Evolutionary conservation across 2,329 filamentous ascomycete species (phyloP).

Genomic region (Trichoderma sp.): DNA sequence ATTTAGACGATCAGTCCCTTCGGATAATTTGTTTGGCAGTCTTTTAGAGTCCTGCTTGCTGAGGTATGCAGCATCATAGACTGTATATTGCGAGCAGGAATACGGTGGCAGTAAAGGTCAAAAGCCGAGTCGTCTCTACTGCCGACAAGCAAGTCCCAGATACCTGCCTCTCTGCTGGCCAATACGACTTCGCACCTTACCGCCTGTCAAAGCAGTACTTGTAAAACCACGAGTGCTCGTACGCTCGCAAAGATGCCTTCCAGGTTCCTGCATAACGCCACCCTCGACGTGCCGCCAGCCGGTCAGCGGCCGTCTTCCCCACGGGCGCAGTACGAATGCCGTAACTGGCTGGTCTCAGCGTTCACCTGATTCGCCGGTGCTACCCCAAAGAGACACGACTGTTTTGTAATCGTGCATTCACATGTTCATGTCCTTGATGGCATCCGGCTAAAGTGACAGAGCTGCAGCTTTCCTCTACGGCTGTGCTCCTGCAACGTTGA

Average conservation of each 20-base stretch:
- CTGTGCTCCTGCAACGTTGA: neutral
- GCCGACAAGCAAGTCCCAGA: neutral
- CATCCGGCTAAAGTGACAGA: slow-evolving; percentile 6
- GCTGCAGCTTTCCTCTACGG: neutral
- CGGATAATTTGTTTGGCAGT: neutral
- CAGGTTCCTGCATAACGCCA: slow-evolving; percentile 23
- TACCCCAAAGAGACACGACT: neutral
- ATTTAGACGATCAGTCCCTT: slow-evolving; percentile 7
- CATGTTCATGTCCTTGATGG: neutral
- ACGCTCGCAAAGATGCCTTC: neutral
- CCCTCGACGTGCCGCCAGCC: slow-evolving; percentile 15
- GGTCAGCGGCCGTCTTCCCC: slow-evolving; percentile 3
- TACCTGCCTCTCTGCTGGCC: neutral
- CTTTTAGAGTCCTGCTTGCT: neutral
- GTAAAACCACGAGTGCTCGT: neutral
- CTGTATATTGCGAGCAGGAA: neutral
- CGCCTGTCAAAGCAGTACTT: neutral
- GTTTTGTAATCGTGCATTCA: slow-evolving; percentile 10
- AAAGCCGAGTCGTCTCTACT: neutral
- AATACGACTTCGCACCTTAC: neutral
- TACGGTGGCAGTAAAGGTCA: neutral
- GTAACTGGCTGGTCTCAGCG: slow-evolving; percentile 1
- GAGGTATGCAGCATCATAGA: neutral
- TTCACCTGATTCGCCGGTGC: slow-evolving; percentile 7
- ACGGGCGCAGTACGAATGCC: neutral